phyloP scores from a whole-genome alignment of 495 filamentous ascomycete species.

The Daldinia loculata region DNA sequence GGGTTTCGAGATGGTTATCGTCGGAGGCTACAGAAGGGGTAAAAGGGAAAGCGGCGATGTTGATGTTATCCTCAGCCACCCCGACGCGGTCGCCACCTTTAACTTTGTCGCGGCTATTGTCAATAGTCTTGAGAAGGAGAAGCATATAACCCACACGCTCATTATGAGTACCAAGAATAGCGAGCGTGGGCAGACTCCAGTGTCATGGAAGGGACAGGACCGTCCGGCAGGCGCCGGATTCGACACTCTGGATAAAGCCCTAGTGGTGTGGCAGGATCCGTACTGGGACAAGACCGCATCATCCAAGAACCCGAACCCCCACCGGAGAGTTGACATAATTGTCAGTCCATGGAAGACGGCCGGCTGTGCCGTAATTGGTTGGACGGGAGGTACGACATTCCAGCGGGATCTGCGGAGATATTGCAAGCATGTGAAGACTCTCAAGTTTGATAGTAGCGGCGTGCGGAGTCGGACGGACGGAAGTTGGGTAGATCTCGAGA shows the following conservation, averaged over 20 bases:
- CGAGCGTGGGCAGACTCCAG: constrained; percentile 73
- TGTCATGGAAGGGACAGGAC: constrained; percentile 57
- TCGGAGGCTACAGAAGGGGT: constrained; percentile 86
- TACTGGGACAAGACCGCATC: constrained; percentile 56
- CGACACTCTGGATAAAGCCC: constrained; percentile 87
- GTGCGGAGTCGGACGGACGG: constrained; percentile 73
- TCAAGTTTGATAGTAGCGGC: constrained; percentile 94
- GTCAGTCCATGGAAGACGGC: constrained; percentile 86
- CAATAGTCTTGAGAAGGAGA: constrained; percentile 68
- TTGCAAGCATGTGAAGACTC: constrained; percentile 72
- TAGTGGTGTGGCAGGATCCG: constrained; percentile 92
- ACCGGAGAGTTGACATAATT: constrained; percentile 93
- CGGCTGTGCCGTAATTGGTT: constrained; percentile 87
- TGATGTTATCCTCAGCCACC: constrained; percentile 86
- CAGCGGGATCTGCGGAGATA: constrained; percentile 85
- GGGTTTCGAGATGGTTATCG: constrained; percentile 75
- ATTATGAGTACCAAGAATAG: constrained; percentile 70
- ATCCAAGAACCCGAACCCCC: constrained; percentile 73
- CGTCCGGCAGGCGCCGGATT: constrained; percentile 65
- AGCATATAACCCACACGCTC: constrained; percentile 85
- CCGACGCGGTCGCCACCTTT: constrained; percentile 68
- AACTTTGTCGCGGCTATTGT: constrained; percentile 75
- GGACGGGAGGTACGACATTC: constrained; percentile 90
- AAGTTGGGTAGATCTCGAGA: constrained; percentile 68
- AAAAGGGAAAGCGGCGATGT: constrained; percentile 80